These are phyloP conservation scores for Colletotrichum neosansevieriae DNA, from an alignment of 2,329 filamentous ascomycete genomes.

Conservation along the genomic window DNA sequence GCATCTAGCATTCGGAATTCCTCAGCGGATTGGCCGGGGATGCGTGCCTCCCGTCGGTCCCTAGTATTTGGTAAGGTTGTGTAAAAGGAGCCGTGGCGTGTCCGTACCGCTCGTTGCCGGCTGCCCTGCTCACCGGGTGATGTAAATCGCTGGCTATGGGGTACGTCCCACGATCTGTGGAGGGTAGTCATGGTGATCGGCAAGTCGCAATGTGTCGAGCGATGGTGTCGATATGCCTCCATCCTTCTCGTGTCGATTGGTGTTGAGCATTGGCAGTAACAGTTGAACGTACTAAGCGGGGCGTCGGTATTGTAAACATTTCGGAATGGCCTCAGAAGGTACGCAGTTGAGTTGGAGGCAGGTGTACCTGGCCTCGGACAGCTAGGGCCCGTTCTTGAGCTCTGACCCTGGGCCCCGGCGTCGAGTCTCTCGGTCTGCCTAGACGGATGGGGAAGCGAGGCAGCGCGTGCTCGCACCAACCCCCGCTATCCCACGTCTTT, in stretches of 20 bases:
- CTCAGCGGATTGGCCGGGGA: conserved; percentile 23
- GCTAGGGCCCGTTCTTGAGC: conserved; percentile 14
- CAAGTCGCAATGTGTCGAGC: conserved; percentile 3
- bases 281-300: not conserved
- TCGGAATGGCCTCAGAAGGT: conserved; percentile 22
- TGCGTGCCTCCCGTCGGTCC: conserved; percentile 6
- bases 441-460: conserved; percentile 15
- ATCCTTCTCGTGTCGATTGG: not conserved
- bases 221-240: not conserved
- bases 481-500: conserved; percentile 12
- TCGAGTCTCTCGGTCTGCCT: conserved; percentile 26
- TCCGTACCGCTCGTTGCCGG: conserved; percentile 22
- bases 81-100: conserved; percentile 23
- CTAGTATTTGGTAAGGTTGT: conserved; percentile 25
- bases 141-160: conserved; percentile 21
- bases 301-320: not conserved
- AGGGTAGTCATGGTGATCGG: conserved; percentile 13
- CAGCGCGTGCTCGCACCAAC: conserved; percentile 19
- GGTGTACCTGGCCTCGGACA: conserved; percentile 1
- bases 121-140: conserved; percentile 33
- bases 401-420: conserved; percentile 35
- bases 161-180: conserved; percentile 19
- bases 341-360: not conserved
- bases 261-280: not conserved
- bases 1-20: conserved; percentile 4